Evolutionary conservation across 2,329 filamentous ascomycete genomes (phyloP).

Genomic region (Trichoderma sp.): DNA sequence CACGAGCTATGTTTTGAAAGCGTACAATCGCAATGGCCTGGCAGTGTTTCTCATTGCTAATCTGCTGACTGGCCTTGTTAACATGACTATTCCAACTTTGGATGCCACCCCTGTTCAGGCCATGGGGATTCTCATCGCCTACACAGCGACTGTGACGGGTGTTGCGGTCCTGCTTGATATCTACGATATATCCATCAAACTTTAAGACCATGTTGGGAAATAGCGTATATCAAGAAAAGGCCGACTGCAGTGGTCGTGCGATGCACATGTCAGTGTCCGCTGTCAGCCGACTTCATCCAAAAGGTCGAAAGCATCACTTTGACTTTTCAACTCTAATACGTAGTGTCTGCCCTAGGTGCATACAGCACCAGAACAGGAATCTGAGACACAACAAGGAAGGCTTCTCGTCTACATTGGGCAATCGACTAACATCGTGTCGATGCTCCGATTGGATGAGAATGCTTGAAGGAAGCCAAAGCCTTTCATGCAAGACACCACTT

Average conservation of each 20-base stretch:
- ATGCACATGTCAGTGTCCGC: not conserved
- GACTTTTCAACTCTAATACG: not conserved
- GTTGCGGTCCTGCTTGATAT: constrained; percentile 69
- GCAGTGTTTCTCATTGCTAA: constrained; percentile 87
- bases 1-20: constrained; percentile 79
- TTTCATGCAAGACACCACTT: constrained; percentile 15
- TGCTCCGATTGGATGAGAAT: not conserved
- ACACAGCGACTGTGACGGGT: constrained; percentile 68
- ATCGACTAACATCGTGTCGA: not conserved
- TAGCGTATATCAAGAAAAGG: not conserved
- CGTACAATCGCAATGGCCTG: constrained; percentile 88
- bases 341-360: not conserved
- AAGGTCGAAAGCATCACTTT: not conserved
- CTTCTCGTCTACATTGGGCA: constrained; percentile 1
- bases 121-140: constrained; percentile 75
- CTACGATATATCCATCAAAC: constrained; percentile 70
- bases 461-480: not conserved
- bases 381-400: not conserved
- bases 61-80: constrained; percentile 84
- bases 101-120: constrained; percentile 66
- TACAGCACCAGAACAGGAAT: not conserved
- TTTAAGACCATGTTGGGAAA: constrained; percentile 48
- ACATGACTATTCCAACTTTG: constrained; percentile 83
- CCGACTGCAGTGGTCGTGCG: not conserved
- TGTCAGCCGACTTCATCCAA: not conserved